Evolutionary conservation across 768 basidiomycete species (phyloP), one percentile per base, ranked within the genome.

Genomic region (Lactarius pseudohatsudake): DNA sequence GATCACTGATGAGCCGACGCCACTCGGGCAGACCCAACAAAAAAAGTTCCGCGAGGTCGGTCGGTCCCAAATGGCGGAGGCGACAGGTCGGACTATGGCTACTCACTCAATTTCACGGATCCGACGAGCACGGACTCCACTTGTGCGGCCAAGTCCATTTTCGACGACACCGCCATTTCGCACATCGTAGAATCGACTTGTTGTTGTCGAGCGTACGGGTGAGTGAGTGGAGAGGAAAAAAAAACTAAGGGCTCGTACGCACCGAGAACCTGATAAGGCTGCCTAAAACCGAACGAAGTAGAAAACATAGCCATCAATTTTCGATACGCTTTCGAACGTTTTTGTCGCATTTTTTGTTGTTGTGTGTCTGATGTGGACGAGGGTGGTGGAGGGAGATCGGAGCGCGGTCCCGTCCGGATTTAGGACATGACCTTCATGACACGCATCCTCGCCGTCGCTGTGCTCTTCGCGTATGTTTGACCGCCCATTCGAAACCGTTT

Each of bases 181-280:
- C 93, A 91, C 78, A 95, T 90, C 71, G 90, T 87, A 16, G 92
- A 85, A 74, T 97, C 95, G 67, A 95, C 94, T 96, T 28, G 28
- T 28, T 26, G 70, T 9, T 61, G 32, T 10, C 59, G 62, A 58
- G 38, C 59, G 57, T 66, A 50, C 72, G 64, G 53, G 32, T 57
- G 43, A 2, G 55, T 26, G 32, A 16, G 55, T 58, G 54, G 9
- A 15, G 18, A 5, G 4, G 3, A 26, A 11, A 26, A 11, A 26
- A 26, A 11, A n/a, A 40, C 38, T 22, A 10, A 22, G 47, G 50
- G 26, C 50, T 53, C 50, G 50, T 53, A 61, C 81, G 69, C 71
- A 94, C 95, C 85, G 30, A 98, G 83, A 8, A 96, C 84, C 80
- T 98, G 97, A 76, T 94, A 98, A 0, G 97, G 96, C 72, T 94